Evolutionary conservation across 2,329 filamentous ascomycete species (phyloP).

Genomic region (Talaromyces sp.): DNA sequence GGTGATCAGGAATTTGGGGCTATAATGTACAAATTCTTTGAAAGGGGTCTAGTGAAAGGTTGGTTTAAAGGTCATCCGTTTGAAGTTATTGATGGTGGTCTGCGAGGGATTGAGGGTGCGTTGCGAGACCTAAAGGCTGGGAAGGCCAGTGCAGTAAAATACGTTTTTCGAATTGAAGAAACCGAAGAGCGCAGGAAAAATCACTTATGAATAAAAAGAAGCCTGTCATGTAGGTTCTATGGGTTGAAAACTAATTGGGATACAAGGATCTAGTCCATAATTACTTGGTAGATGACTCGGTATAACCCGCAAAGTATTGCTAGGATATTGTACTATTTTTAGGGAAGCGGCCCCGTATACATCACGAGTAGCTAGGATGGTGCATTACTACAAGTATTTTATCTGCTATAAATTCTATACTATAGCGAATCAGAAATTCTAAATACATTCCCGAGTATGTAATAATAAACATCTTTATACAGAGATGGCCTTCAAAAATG

Average conservation of each 20-base stretch:
- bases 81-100: not conserved
- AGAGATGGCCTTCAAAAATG: conserved; percentile 8
- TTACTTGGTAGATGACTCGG: no score
- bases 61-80: not conserved
- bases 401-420: not conserved
- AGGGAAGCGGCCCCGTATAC: no score
- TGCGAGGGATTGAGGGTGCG: not conserved
- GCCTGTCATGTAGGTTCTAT: not conserved
- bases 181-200: not conserved
- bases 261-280: no score
- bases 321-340: no score
- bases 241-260: conserved; percentile 12
- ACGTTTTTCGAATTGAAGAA: not conserved
- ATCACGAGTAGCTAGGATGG: no score
- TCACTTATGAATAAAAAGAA: not conserved
- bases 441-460: not conserved
- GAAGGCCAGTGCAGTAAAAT: not conserved
- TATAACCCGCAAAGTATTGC: no score
- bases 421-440: not conserved
- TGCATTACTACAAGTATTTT: no score
- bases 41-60: not conserved
- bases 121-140: not conserved
- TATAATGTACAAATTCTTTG: not conserved
- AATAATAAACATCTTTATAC: not conserved
- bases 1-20: not conserved